Evolutionary conservation across 106 monocot species (phyloP), one percentile per base, ranked within the genome.

Genomic region (Agapanthus africanus): DNA sequence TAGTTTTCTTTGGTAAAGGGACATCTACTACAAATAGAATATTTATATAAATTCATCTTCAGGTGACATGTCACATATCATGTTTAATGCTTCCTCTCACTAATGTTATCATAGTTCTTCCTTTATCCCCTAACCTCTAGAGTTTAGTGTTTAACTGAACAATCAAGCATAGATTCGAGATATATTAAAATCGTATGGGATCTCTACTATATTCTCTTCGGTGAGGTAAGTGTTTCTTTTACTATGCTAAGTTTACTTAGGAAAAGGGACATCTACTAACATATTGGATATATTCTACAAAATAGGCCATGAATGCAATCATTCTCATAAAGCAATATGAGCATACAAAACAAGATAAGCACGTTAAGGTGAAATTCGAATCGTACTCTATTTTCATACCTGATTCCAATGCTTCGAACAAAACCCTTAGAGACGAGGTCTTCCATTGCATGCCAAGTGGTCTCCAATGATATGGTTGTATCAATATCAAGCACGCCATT

Each of bases 361-460:
- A 68, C 3, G 23, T 18, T 14, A 31, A 19, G 22, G 39, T 51
- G 37, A 52, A n/a, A n/a, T n/a, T n/a, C n/a, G n/a, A n/a, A n/a
- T n/a, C n/a, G n/a, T n/a, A n/a, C n/a, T n/a, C n/a, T n/a, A n/a
- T n/a, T n/a, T n/a, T n/a, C n/a, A n/a, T 75, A 91, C 95, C 95
- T 97, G 50, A 97, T 91, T 51, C 95, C 95, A 72, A 97, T 97
- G 80, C 91, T 89, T 38, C 88, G 88, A 54, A 77, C 88, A 66
- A 91, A 44, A 39, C 91, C 88, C 78, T 63, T 70, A 11, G 79
- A 78, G 54, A 97, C 95, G 70, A 97, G 88, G 27, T 87, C 84
- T 75, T 97, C 95, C 95, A 97, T 91, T 34, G 83, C 88, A 80
- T 89, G 95, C 95, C 95, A 97, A 16, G 95, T 97, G 52, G 95